Base-by-base conservation (phyloP, 2,329 filamentous ascomycete genomes). In the Scedosporium boydii region DNA sequence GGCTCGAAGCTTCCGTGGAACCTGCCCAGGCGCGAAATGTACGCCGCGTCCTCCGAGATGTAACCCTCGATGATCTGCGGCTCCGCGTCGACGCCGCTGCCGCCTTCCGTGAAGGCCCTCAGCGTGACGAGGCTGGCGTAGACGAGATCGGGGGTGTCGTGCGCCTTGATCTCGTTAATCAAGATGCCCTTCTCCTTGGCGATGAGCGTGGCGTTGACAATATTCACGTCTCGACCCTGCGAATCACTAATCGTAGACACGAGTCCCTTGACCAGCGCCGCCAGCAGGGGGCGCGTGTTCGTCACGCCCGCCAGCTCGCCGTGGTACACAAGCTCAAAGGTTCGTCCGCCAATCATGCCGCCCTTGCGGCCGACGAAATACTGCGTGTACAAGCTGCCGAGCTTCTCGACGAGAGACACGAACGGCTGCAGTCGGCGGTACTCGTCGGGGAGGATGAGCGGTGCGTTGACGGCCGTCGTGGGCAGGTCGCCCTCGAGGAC, bases 391-490 rank as follows among this genome's bases (percentile, higher is more conserved):
- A 93, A 76, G 2, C 81, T 82, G 1, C 90, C 90, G 83, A 95
- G 90, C 68, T 88, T 89, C 73, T 95, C 90, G 9, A 93, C 81
- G 0, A 95, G 80, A 7, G 79, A 79, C 5, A 93, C 88, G 67
- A 90, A 92, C 0, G 90, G 90, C 68, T 90, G 87, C 4, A 93
- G 78, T 64, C 88, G 90, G 65, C 86, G 81, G 70, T 91, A 92
- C 73, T 93, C 90, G 65, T 92, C 89, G 0, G 89, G 89, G 16
- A 93, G 77, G 65, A 93, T 93, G 61, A 93, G 82, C 4, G 90
- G 90, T 0, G 89, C 90, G 66, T 95, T 93, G 70, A 93, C 90
- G 4, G 90, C 89, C 21, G 82, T 85, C 1, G 88, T 89, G 0
- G 90, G 90, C 1, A 93, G 78, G 0, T 88, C 87, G 3, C 90